phyloP scores from a whole-genome alignment of 768 basidiomycete genomes.

The Tremella mesenterica region DNA sequence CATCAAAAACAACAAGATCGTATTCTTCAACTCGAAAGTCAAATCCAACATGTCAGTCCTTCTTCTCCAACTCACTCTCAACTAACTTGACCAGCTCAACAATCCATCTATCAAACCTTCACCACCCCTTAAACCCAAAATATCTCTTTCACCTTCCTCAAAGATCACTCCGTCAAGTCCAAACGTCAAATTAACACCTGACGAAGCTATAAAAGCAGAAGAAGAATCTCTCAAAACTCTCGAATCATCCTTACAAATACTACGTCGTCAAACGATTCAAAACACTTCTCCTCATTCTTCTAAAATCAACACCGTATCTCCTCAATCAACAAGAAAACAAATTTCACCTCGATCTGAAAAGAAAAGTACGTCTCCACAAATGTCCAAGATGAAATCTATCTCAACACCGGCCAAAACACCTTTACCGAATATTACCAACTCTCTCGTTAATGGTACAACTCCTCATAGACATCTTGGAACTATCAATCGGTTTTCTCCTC shows the following conservation, averaged over 20 bases:
- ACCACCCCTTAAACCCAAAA: background rate
- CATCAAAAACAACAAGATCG: constrained; percentile 26
- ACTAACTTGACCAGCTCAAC: background rate
- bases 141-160: background rate
- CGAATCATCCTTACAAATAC: constrained; percentile 26
- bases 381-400: background rate
- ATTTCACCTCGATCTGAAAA: constrained; percentile 2
- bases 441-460: constrained; percentile 28
- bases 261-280: constrained; percentile 6
- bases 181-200: constrained; percentile 18
- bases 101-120: background rate
- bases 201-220: constrained; percentile 38
- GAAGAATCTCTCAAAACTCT: constrained; percentile 32
- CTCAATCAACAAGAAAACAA: background rate
- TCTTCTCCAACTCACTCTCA: background rate
- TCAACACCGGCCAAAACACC: constrained; percentile 16
- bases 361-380: background rate
- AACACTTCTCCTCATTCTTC: background rate
- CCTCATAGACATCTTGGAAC: constrained; percentile 9
- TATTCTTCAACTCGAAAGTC: constrained; percentile 29
- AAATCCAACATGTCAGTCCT: constrained; percentile 29
- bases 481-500: constrained; percentile 21
- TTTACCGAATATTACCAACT: constrained; percentile 25
- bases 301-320: background rate
- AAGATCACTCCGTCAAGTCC: background rate